phyloP scores from a whole-genome alignment of 1,284 basidiomycete genomes.

The Golubevia sp. region DNA sequence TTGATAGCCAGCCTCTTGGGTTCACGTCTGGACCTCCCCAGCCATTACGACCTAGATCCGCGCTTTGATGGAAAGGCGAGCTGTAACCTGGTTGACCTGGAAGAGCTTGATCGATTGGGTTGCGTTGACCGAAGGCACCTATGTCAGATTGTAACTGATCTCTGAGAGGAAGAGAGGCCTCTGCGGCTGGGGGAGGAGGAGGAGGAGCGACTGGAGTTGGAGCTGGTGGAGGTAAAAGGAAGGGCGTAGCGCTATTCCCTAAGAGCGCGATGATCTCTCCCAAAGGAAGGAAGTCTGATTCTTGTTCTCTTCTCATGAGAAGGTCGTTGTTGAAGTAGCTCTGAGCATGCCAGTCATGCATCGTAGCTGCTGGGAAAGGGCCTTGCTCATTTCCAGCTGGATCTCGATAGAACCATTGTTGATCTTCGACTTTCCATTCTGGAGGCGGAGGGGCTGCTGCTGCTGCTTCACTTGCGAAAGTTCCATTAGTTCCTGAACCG shows the following conservation, averaged over 20 bases:
- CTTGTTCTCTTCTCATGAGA: slow-evolving; percentile 40
- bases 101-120: not conserved
- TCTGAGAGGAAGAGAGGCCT: not conserved
- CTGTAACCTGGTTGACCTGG: not conserved
- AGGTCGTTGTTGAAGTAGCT: slow-evolving; percentile 52
- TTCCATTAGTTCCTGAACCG: not conserved
- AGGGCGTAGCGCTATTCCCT: slow-evolving; percentile 37
- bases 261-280: slow-evolving; percentile 27
- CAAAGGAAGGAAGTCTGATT: slow-evolving; percentile 41
- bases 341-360: slow-evolving; percentile 58
- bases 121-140: not conserved
- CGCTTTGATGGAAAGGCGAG: not conserved
- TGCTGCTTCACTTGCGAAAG: not conserved
- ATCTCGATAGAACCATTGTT: slow-evolving; percentile 49
- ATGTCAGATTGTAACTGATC: not conserved
- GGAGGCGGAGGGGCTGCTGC: slow-evolving; percentile 29
- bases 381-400: slow-evolving; percentile 48
- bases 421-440: slow-evolving; percentile 20
- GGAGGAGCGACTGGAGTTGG: not conserved
- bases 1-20: not conserved
- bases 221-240: slow-evolving; percentile 46
- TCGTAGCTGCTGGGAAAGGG: slow-evolving; percentile 48
- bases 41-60: not conserved
- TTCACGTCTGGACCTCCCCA: not conserved
- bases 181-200: not conserved